These are phyloP conservation scores for Nakazawaea populi DNA, from an alignment of 805 yeast species.

Conservation along the genomic window DNA sequence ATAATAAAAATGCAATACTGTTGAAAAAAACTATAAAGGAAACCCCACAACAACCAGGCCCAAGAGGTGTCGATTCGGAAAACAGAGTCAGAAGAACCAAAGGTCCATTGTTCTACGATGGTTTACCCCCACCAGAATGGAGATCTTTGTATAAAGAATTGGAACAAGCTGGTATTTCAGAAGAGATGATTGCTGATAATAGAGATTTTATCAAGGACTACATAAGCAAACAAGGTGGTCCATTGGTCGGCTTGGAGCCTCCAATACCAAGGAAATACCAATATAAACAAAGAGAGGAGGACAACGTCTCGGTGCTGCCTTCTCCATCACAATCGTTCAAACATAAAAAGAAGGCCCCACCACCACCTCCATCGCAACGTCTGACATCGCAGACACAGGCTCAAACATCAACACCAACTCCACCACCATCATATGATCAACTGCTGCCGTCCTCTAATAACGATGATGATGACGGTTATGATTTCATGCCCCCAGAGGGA, in stretches of 20 bases:
- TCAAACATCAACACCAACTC: constrained; percentile 34
- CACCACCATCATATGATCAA: constrained; percentile 16
- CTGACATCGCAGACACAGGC: constrained; percentile 36
- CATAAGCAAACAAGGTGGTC: constrained; percentile 68
- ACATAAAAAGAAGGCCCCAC: constrained; percentile 27
- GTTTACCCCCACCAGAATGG: constrained; percentile 82
- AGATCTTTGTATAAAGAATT: constrained; percentile 64
- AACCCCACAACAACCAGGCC: constrained; percentile 41
- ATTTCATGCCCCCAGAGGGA: constrained; percentile 16
- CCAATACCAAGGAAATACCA: constrained; percentile 68
- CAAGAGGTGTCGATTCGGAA: constrained; percentile 46
- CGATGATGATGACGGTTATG: constrained; percentile 14
- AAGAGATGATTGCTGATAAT: constrained; percentile 86
- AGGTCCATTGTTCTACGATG: constrained; percentile 68
- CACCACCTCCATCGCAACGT: constrained; percentile 35
- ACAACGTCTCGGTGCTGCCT: constrained; percentile 27
- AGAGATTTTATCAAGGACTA: constrained; percentile 77
- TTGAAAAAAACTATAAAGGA: constrained; percentile 46
- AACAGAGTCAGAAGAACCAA: constrained; percentile 51
- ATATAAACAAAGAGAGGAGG: constrained; percentile 16
- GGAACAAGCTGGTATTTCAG: constrained; percentile 73
- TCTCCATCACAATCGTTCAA: constrained; percentile 26
- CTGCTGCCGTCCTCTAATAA: not conserved
- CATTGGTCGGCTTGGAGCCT: constrained; percentile 78
- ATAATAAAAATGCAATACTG: constrained; percentile 85